Base-by-base conservation (phyloP, 2,329 filamentous ascomycete species). In the Aureobasidium sp. region DNA sequence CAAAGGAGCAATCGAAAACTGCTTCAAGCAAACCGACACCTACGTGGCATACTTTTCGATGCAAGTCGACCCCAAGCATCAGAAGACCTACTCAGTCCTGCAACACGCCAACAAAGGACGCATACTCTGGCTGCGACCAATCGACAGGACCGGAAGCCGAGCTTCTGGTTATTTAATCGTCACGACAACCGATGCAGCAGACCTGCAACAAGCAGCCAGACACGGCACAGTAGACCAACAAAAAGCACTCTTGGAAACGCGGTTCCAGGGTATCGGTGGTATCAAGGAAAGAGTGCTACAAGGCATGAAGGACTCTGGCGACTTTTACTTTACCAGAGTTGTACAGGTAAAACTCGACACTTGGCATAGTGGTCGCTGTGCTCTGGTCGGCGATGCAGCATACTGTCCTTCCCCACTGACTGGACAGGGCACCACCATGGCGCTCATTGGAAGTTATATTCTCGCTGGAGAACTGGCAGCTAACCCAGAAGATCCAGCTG, bases 321-420 rank as follows among this genome's bases (percentile, higher is more conserved):
- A 81, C 61, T 80, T 79, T 65, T 81, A 81, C 67, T 76, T 74
- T 63, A 72, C 77, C 34, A 72, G 75, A 20, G 67, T 76, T n/a
- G 74, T 70, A 6, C 73, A 77, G 51, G 70, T 78, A 48, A 73
- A 72, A 49, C 70, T 77, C 64, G 64, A 70, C 2, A 57, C 65
- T 2, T 76, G 73, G 71, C 69, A 68, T 0, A 67, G 70, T 20
- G 72, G 73, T 8, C 69, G 72, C n/a, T 67, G 71, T 7, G 73
- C 62, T 7, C 65, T 77, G 4, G 62, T 77, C 1, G 76, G 75
- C 6, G 76, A 78, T 64, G 73, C 76, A 1, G 76, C 68, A 1
- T 74, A 72, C 62, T 74, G 71, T 48, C 75, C 76, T 0, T 71
- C 70, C 17, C 67, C 70, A 0, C 44, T 73, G 7, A 70, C 69